Conservation (phyloP, 75 land plant genomes). For the Picea glauca region DNA sequence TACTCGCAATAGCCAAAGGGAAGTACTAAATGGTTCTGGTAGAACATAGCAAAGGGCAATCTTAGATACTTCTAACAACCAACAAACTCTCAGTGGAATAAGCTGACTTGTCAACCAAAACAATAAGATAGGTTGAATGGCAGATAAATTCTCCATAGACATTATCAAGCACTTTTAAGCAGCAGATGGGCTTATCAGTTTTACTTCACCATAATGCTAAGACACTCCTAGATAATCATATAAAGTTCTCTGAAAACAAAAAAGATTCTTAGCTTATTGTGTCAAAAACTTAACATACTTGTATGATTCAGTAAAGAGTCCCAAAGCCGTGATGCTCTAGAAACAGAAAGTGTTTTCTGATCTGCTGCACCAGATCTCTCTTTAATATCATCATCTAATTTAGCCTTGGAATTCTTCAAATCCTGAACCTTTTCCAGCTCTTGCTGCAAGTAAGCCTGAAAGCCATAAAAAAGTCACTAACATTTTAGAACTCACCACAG, state of each 20-base stretch:
- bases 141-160: not conserved
- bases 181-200: not conserved
- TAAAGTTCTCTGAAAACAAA: not conserved
- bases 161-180: not conserved
- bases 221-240: not conserved
- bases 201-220: not conserved
- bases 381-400: constrained; percentile 58
- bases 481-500: not conserved
- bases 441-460: constrained; percentile 95
- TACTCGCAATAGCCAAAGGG: too few species aligned
- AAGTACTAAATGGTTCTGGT: too few species aligned
- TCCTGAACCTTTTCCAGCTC: constrained; percentile 95
- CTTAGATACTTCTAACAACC: not conserved
- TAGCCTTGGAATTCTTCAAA: constrained; percentile 55
- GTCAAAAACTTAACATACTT: constrained; percentile 40
- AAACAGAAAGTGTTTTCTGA: constrained; percentile 61
- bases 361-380: constrained; percentile 48
- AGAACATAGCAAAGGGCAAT: not conserved
- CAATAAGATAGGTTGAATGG: not conserved
- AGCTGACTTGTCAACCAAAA: not conserved
- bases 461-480: not conserved
- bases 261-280: not conserved
- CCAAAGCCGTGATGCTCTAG: constrained; percentile 89
- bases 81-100: not conserved
- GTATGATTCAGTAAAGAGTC: constrained; percentile 81